Conservation (phyloP, 345 rosid genomes). For the Gossypium anomalum region DNA sequence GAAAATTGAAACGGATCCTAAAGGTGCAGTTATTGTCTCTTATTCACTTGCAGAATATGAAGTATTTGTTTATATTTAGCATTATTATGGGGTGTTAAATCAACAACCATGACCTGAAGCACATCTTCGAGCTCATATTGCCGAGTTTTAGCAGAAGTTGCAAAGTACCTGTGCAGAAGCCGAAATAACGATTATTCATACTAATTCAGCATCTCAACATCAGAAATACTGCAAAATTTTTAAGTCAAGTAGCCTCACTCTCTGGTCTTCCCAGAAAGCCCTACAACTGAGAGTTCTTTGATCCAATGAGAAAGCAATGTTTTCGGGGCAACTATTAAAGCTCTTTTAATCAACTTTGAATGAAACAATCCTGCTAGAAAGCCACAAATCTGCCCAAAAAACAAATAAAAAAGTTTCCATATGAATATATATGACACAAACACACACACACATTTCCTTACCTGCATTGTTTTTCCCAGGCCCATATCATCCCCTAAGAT, state of each 20-base stretch:
- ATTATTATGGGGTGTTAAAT: neutral
- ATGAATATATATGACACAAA: neutral
- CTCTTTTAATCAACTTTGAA: constrained; percentile 76
- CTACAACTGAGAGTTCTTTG: constrained; percentile 83
- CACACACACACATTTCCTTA: constrained; percentile 18
- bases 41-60: neutral
- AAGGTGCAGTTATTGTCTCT: neutral
- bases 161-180: constrained; percentile 57
- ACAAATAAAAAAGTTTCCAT: constrained; percentile 14
- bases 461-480: constrained; percentile 99
- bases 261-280: constrained; percentile 75
- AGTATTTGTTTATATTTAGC: neutral
- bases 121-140: constrained; percentile 83
- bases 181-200: constrained; percentile 4
- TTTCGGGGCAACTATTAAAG: constrained; percentile 85
- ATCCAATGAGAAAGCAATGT: constrained; percentile 94
- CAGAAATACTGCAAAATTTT: neutral
- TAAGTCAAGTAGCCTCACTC: constrained; percentile 57
- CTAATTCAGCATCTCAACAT: neutral
- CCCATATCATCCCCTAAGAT: constrained; percentile 99
- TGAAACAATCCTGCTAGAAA: constrained; percentile 86
- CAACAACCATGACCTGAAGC: constrained; percentile 54
- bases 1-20: neutral
- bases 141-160: constrained; percentile 66
- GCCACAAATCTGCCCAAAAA: constrained; percentile 70